These are phyloP conservation scores for Sugiyamaella floridensis DNA, from an alignment of 805 yeast genomes.

Conservation along the genomic window DNA sequence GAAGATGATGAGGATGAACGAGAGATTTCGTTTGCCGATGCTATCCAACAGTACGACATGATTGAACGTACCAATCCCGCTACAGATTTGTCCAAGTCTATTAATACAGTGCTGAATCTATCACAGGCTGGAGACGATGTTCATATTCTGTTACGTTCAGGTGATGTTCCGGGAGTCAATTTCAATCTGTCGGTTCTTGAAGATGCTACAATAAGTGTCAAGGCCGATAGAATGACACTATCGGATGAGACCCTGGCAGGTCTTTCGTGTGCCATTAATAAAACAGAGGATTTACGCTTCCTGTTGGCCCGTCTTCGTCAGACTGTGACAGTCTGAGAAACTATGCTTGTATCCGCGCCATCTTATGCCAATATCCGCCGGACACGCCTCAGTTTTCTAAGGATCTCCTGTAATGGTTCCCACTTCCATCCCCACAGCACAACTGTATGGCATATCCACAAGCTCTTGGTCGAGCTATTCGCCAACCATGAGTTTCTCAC, in stretches of 20 bases:
- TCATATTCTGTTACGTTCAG: background rate
- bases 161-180: background rate
- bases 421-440: too few relatives aligned
- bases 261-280: background rate
- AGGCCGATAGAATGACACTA: background rate
- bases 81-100: background rate
- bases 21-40: conserved; percentile 17
- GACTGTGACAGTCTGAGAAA: background rate
- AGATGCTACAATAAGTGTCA: background rate
- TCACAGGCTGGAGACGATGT: background rate
- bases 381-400: background rate
- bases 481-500: conserved; percentile 21
- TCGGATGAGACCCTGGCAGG: background rate
- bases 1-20: conserved; percentile 7
- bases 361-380: background rate
- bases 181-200: background rate
- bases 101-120: background rate
- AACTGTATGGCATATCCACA: background rate
- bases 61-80: background rate
- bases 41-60: conserved; percentile 14
- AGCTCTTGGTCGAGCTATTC: background rate
- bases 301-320: background rate
- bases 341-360: background rate
- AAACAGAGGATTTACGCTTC: background rate
- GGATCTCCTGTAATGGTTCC: background rate